Conservation (phyloP, 2,329 filamentous ascomycete species). For the Paecilomyces variotii region DNA sequence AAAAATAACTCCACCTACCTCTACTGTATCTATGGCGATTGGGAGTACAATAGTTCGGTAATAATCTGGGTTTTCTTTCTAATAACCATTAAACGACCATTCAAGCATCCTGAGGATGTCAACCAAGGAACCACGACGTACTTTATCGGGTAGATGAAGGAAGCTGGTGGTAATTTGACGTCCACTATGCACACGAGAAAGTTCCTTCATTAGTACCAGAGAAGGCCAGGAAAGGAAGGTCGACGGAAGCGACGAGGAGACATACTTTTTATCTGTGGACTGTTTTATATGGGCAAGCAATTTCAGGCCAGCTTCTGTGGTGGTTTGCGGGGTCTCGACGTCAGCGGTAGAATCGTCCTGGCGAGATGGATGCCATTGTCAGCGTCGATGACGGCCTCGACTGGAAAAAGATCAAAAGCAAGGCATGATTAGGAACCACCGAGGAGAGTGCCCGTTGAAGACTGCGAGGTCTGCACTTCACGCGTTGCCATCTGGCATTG, state of each 20-base stretch:
- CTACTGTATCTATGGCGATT: conserved; percentile 68
- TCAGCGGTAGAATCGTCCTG: conserved; percentile 10
- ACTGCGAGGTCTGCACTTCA: neutral
- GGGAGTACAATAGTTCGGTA: conserved; percentile 71
- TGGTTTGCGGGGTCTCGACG: conserved; percentile 57
- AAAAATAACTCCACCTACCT: conserved; percentile 38
- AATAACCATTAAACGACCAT: conserved; percentile 10
- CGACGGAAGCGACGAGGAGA: conserved; percentile 10
- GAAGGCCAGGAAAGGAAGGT: neutral
- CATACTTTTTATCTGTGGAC: conserved; percentile 75
- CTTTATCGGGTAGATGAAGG: conserved; percentile 57
- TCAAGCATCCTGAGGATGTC: neutral
- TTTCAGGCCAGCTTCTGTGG: conserved; percentile 61
- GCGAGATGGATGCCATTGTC: neutral
- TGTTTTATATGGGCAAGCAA: conserved; percentile 68
- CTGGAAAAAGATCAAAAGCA: neutral
- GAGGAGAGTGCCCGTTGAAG: neutral
- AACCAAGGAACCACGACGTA: conserved; percentile 18
- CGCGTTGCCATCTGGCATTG: neutral
- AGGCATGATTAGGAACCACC: neutral
- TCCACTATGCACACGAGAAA: conserved; percentile 43
- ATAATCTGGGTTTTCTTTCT: conserved; percentile 60
- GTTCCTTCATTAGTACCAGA: conserved; percentile 14
- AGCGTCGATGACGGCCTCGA: conserved; percentile 2
- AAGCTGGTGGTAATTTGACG: conserved; percentile 69